Conservation (phyloP, 2,329 filamentous ascomycete species). For the Aspergillus flavus region DNA sequence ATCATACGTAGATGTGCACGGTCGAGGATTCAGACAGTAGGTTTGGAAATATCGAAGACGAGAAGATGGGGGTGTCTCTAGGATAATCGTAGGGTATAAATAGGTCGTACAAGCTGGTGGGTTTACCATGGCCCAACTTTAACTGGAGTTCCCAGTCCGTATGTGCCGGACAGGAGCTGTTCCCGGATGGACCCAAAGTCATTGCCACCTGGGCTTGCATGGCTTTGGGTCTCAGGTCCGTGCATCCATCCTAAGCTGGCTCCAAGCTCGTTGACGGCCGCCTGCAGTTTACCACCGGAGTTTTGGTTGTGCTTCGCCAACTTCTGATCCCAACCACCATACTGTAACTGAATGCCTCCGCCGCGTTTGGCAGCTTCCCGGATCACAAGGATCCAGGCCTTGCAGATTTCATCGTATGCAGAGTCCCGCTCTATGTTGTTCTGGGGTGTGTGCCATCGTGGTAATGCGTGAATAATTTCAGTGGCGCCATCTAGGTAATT, state of each 20-base stretch:
- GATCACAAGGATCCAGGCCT: constrained; percentile 89
- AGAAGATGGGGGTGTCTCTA: constrained; percentile 11
- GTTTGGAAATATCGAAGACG: constrained; percentile 18
- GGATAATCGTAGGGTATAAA: constrained; percentile 6
- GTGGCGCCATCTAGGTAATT: constrained; percentile 89
- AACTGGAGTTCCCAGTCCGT: constrained; percentile 56
- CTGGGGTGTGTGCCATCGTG: constrained; percentile 85
- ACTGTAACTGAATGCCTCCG: constrained; percentile 85
- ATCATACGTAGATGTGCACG: constrained; percentile 41
- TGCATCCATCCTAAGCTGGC: constrained; percentile 79
- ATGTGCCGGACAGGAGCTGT: constrained; percentile 59
- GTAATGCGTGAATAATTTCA: constrained; percentile 83
- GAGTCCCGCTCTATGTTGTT: constrained; percentile 93
- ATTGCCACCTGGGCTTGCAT: constrained; percentile 36
- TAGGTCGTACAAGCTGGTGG: constrained; percentile 6
- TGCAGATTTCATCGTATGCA: constrained; percentile 93
- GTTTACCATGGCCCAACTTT: constrained; percentile 59
- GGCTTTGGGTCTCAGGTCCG: constrained; percentile 36
- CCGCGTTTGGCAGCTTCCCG: constrained; percentile 88
- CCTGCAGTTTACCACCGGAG: constrained; percentile 77
- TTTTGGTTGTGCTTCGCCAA: constrained; percentile 84
- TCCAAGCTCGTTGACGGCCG: constrained; percentile 76
- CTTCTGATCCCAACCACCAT: constrained; percentile 89
- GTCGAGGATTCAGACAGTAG: constrained; percentile 27
- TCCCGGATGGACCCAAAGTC: constrained; percentile 55